A percentile compares a stretch with the other conserved stretches of the same genome.
phyloP scores from a whole-genome alignment of 176 grass and related monocot genomes.

The Ampelocalamus luodianensis region DNA sequence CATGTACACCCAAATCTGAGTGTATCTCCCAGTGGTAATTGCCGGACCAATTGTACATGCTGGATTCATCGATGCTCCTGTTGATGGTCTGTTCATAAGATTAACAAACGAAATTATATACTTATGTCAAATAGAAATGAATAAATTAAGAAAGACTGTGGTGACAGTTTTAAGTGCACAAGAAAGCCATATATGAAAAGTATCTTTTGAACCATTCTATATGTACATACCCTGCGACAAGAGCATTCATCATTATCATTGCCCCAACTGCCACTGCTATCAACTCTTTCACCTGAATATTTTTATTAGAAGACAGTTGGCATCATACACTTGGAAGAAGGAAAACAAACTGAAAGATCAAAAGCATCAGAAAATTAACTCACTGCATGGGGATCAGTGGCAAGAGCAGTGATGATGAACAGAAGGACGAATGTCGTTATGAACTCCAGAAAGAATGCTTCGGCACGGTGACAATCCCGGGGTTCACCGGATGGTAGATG shows the following conservation, averaged over 20 bases:
- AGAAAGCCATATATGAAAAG: too few species aligned
- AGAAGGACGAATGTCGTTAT: constrained; percentile 68
- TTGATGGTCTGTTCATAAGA: constrained; percentile 43
- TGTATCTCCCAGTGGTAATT: constrained; percentile 44
- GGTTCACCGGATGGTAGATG: constrained; percentile 52
- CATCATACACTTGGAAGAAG: too few species aligned
- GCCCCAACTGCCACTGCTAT: constrained; percentile 58
- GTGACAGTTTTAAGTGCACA: too few species aligned
- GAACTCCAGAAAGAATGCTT: constrained; percentile 80
- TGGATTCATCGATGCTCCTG: constrained; percentile 57
- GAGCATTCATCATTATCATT: constrained; percentile 58
- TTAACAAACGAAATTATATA: too few species aligned
- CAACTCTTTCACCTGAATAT: constrained; percentile 53
- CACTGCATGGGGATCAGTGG: too few species aligned
- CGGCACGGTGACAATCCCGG: constrained; percentile 55
- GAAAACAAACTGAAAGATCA: too few species aligned
- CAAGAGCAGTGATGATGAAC: constrained; percentile 62
- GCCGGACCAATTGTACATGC: constrained; percentile 51
- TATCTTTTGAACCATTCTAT: too few species aligned
- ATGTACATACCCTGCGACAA: background rate
- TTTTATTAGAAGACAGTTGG: too few species aligned
- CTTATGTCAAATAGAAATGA: too few species aligned
- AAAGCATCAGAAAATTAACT: too few species aligned
- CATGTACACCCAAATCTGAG: constrained; percentile 51
- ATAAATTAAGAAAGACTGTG: too few species aligned